Evolutionary conservation across 148 eudicot genomes (phyloP).

Genomic region (Agrostemma githago): DNA sequence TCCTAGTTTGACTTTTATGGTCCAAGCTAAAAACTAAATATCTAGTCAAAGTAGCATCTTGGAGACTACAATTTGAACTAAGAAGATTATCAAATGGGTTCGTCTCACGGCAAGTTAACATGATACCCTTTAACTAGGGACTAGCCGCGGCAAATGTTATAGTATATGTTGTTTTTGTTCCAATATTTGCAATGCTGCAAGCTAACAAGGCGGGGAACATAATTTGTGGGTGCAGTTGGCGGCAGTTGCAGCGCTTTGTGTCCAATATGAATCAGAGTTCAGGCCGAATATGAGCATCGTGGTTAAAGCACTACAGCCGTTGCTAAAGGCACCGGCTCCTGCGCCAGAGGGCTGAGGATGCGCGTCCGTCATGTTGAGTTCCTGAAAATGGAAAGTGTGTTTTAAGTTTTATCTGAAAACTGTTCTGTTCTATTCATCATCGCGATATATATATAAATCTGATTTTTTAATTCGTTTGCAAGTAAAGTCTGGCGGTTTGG

Average conservation of each 20-base stretch:
- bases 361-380: not conserved
- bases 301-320: conserved; percentile 68
- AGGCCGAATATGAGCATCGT: conserved; percentile 81
- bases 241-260: conserved; percentile 74
- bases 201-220: conserved; percentile 1
- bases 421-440: conserved; percentile 16
- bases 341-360: conserved; percentile 19
- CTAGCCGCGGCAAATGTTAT: not conserved
- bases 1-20: too few relatives aligned
- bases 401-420: not conserved
- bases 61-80: too few relatives aligned
- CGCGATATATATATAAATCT: conserved; percentile 12
- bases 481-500: conserved; percentile 24
- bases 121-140: not conserved
- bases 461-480: conserved; percentile 23
- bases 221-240: conserved; percentile 46
- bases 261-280: conserved; percentile 71
- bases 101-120: not conserved
- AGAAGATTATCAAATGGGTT: too few relatives aligned
- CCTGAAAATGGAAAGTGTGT: conserved; percentile 8
- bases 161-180: not conserved
- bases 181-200: not conserved
- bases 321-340: conserved; percentile 43
- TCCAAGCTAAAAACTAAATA: too few relatives aligned
- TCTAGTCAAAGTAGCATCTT: too few relatives aligned